These are phyloP conservation scores for Tolypocladium guangdongense DNA, from an alignment of 2,329 filamentous ascomycete genomes.

Conservation along the genomic window DNA sequence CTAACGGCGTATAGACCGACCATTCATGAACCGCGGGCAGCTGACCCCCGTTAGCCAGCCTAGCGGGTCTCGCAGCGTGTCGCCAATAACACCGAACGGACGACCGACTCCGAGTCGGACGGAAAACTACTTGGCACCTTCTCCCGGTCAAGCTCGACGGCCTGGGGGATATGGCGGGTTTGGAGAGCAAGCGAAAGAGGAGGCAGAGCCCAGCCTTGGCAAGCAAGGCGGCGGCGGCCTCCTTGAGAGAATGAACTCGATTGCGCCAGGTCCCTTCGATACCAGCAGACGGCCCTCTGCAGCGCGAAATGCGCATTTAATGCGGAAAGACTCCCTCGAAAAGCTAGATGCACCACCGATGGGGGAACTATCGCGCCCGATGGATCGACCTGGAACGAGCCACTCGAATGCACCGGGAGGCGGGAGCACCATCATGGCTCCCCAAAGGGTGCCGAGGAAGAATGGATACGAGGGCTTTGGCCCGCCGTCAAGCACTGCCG, in stretches of 20 bases:
- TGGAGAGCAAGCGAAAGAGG: slow-evolving; percentile 1
- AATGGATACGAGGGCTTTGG: slow-evolving; percentile 50
- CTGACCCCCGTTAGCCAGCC: slow-evolving; percentile 53
- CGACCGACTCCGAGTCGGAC: slow-evolving; percentile 29
- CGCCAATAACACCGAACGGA: slow-evolving; percentile 47
- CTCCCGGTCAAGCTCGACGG: slow-evolving; percentile 9
- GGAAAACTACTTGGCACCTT: slow-evolving; percentile 34
- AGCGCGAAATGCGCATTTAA: slow-evolving; percentile 22
- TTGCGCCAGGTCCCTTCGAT: slow-evolving; percentile 57
- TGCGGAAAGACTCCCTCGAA: slow-evolving; percentile 16
- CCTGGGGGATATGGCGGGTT: slow-evolving; percentile 41
- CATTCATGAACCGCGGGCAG: slow-evolving; percentile 42
- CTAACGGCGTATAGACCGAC: background rate
- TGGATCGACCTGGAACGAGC: slow-evolving; percentile 7
- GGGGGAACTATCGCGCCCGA: slow-evolving; percentile 1
- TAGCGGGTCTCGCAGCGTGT: slow-evolving; percentile 48
- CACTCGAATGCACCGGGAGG: slow-evolving; percentile 7
- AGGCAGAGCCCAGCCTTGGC: background rate
- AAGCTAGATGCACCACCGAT: slow-evolving; percentile 4
- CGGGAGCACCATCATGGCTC: slow-evolving; percentile 17
- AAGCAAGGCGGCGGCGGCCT: slow-evolving; percentile 22
- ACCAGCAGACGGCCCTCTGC: slow-evolving; percentile 25
- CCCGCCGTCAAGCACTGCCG: slow-evolving; percentile 27
- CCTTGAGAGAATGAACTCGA: slow-evolving; percentile 52
- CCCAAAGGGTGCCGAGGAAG: slow-evolving; percentile 31